Conservation (phyloP, 208 protist species). For the Wallacemonas sp. region DNA sequence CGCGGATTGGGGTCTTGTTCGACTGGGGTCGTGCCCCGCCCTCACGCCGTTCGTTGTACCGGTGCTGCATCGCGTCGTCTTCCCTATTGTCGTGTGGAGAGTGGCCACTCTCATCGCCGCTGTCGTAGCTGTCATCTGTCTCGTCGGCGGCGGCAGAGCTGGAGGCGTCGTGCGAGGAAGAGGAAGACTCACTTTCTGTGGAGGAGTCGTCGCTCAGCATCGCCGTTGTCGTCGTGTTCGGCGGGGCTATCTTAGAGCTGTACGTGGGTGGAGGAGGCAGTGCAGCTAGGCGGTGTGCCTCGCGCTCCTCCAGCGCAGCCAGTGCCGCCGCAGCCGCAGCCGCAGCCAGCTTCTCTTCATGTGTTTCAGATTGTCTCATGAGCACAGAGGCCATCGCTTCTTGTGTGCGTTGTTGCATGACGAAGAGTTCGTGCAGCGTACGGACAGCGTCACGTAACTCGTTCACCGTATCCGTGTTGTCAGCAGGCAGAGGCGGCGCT, state of each 20-base stretch:
- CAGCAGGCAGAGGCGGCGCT: neutral
- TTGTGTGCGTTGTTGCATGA: neutral
- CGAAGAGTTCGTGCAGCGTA: conserved; percentile 2
- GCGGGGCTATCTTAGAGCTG: conserved; percentile 4
- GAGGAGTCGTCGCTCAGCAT: too few relatives aligned
- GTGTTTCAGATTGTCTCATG: neutral
- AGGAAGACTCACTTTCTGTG: too few relatives aligned
- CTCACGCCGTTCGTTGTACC: conserved; percentile 1
- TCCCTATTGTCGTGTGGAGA: neutral
- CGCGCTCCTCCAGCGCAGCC: conserved; percentile 4
- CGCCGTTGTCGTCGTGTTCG: neutral
- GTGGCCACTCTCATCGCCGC: too few relatives aligned
- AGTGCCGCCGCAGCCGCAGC: neutral
- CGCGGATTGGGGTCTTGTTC: conserved; percentile 3
- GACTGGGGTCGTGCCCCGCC: too few relatives aligned
- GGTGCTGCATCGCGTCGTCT: neutral
- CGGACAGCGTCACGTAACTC: conserved; percentile 11
- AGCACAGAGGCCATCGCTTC: conserved; percentile 5
- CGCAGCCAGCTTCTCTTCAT: neutral
- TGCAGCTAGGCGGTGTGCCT: neutral
- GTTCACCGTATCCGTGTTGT: neutral
- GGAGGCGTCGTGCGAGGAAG: too few relatives aligned
- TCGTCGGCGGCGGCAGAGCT: too few relatives aligned
- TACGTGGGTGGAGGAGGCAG: neutral
- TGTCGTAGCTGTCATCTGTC: too few relatives aligned